A percentile compares a stretch with the other conserved stretches of the same genome.
Conservation (phyloP, 495 filamentous ascomycete species). For the Annulohypoxylon nitens region DNA sequence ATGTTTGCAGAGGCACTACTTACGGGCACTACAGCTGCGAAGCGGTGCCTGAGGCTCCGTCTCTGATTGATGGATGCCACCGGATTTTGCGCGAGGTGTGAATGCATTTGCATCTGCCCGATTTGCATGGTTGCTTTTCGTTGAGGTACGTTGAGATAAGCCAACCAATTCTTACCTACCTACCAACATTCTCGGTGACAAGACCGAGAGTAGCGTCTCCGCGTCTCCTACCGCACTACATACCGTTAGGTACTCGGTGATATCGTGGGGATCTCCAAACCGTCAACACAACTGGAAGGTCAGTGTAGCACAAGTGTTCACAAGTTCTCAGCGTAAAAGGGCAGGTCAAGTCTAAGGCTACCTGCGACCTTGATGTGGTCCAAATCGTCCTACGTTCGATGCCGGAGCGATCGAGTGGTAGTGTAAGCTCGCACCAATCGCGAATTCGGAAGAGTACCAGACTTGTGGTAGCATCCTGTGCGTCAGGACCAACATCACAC, state of each 20-base stretch:
- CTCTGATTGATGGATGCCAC: slow-evolving; percentile 14
- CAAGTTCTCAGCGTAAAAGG: slow-evolving; percentile 16
- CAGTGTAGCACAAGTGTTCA: slow-evolving; percentile 14
- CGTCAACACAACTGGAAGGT: slow-evolving; percentile 24
- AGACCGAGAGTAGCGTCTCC: slow-evolving; percentile 13
- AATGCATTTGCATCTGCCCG: slow-evolving; percentile 2
- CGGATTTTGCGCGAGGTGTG: slow-evolving; percentile 10
- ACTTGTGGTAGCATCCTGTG: slow-evolving; percentile 22
- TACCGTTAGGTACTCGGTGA: slow-evolving; percentile 14
- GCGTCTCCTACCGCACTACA: slow-evolving; percentile 5
- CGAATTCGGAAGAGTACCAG: slow-evolving; percentile 28
- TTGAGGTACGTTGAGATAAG: slow-evolving; percentile 9
- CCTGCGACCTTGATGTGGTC: slow-evolving; percentile 3
- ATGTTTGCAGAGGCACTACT: neutral
- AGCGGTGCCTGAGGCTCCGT: slow-evolving; percentile 37
- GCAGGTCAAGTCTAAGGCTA: slow-evolving; percentile 8
- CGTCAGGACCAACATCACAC: slow-evolving; percentile 21
- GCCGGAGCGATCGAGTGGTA: slow-evolving; percentile 15
- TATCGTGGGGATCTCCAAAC: slow-evolving; percentile 18
- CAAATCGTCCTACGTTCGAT: slow-evolving; percentile 11
- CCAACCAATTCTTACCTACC: neutral
- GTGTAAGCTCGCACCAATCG: slow-evolving; percentile 26
- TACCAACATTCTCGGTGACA: slow-evolving; percentile 2
- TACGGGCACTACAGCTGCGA: slow-evolving; percentile 11
- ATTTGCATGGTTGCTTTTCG: neutral